Base-by-base conservation (phyloP, 768 basidiomycete genomes). In the Mycena polygramma region DNA sequence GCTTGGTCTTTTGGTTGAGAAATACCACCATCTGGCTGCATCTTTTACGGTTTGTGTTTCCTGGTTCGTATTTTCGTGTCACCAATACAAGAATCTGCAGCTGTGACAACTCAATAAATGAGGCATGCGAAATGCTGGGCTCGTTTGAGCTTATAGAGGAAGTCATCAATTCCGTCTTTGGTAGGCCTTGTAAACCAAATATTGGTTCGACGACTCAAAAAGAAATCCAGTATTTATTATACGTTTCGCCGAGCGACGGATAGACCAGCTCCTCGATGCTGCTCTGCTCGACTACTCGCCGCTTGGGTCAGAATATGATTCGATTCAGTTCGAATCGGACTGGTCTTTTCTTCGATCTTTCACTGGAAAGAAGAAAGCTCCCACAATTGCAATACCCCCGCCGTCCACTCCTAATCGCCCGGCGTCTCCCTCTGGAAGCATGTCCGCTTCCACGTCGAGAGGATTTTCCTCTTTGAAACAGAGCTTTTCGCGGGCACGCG, bases 131-230 rank as follows among this genome's bases (percentile, higher is more conserved):
- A 74, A 87, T 93, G 80, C 82, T 97, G 52, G 94, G 93, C 20
- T 91, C 95, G 5, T 92, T 97, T 67, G 89, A 90, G 58, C 88
- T 97, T 75, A 89, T 98, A 63, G 94, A 96, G 80, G 96, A 98
- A 80, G 90, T 97, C 26, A 88, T 98, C 65, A 96, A 97, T 79
- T 96, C 97, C 43, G 93, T 98, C 53, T 98, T 96, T 78, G 96
- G 96, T 97, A 77, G 72, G 83, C 72, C 6, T 22, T 64, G 57
- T 51, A 13, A 60, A 9, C 13, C 37, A 19, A 59, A 14, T 58
- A 24, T 66, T 36, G 26, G 63, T 69, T 63, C n/a, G 69, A 64
- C n/a, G 65, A 54, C 30, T 73, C 70, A 45, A 30, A n/a, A 30
- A 30, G 30, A 30, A 30, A 54, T 51, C 6, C 74, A 98, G 98